Evolutionary conservation across 2,329 filamentous ascomycete genomes (phyloP).

Genomic region (Pseudogymnoascus sp.): DNA sequence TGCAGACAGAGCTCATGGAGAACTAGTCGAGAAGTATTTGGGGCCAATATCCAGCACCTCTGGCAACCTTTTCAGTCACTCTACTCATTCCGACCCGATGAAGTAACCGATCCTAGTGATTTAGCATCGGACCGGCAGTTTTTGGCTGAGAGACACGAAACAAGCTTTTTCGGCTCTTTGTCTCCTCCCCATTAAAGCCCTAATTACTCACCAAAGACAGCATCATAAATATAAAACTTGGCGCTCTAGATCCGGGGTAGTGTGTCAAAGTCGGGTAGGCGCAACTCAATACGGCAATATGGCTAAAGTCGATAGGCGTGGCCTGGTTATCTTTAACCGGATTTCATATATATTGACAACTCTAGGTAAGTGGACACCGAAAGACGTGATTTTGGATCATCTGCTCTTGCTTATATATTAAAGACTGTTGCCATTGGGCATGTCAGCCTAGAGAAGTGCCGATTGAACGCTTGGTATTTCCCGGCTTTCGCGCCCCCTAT

Average conservation of each 20-base stretch:
- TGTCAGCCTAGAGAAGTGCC: not conserved
- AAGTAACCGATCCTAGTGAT: not conserved
- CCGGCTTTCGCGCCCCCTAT: not conserved
- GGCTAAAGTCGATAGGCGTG: not conserved
- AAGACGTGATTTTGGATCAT: not conserved
- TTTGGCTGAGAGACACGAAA: not conserved
- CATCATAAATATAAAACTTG: not conserved
- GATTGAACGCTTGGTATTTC: not conserved
- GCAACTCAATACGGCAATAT: not conserved
- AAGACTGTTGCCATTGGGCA: not conserved
- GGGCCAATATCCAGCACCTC: not conserved
- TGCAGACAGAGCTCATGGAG: not conserved
- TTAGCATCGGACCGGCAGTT: not conserved
- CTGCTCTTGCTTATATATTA: not conserved
- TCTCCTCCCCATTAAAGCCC: not conserved
- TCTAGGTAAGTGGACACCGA: not conserved
- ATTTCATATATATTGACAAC: not conserved
- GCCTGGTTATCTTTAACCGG: not conserved
- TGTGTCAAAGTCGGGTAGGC: not conserved
- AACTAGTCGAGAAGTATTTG: not conserved
- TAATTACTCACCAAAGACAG: not conserved
- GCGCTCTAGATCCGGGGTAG: not conserved
- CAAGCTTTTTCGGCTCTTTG: not conserved
- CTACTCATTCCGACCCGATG: not conserved
- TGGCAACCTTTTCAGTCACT: not conserved